Conservation (phyloP, 2,329 filamentous ascomycete genomes). For the Knufia fluminis region DNA sequence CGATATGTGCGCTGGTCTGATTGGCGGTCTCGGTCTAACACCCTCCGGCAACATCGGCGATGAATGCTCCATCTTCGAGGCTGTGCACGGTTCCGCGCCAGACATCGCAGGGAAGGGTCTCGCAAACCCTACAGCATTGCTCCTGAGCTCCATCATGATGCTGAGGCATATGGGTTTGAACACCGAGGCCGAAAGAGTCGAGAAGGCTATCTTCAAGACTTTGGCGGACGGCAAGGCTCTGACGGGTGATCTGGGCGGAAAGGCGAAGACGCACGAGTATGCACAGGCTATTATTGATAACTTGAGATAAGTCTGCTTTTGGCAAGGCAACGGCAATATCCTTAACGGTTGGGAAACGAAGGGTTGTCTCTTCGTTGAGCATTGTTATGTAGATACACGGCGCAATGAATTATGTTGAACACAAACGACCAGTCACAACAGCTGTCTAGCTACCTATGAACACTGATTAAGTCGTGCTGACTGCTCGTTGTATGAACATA, state of each 20-base stretch:
- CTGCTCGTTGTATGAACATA: too few relatives aligned
- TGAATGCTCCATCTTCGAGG: slow-evolving; percentile 99
- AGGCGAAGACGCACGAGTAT: slow-evolving; percentile 92
- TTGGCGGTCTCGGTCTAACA: slow-evolving; percentile 93
- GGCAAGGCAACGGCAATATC: too few relatives aligned
- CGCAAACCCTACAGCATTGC: slow-evolving; percentile 92
- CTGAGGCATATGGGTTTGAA: slow-evolving; percentile 92
- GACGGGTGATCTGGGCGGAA: slow-evolving; percentile 92
- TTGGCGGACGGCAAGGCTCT: slow-evolving; percentile 91
- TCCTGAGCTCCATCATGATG: slow-evolving; percentile 99
- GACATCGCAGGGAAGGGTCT: slow-evolving; percentile 94
- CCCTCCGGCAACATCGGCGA: slow-evolving; percentile 98
- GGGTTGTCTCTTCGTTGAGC: not conserved
- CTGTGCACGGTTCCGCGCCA: slow-evolving; percentile 93
- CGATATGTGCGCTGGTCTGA: slow-evolving; percentile 98
- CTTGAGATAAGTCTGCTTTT: slow-evolving; percentile 26
- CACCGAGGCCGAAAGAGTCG: slow-evolving; percentile 76
- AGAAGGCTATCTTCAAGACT: slow-evolving; percentile 90
- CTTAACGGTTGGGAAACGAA: not conserved
- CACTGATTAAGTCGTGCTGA: too few relatives aligned
- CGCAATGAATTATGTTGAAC: slow-evolving; percentile 4
- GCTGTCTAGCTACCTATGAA: too few relatives aligned
- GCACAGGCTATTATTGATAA: slow-evolving; percentile 78
- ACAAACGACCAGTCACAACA: not conserved
- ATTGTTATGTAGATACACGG: not conserved